A percentile compares a stretch with the other conserved stretches of the same genome.
phyloP scores from a whole-genome alignment of 345 rosid genomes.

The Acer negundo region DNA sequence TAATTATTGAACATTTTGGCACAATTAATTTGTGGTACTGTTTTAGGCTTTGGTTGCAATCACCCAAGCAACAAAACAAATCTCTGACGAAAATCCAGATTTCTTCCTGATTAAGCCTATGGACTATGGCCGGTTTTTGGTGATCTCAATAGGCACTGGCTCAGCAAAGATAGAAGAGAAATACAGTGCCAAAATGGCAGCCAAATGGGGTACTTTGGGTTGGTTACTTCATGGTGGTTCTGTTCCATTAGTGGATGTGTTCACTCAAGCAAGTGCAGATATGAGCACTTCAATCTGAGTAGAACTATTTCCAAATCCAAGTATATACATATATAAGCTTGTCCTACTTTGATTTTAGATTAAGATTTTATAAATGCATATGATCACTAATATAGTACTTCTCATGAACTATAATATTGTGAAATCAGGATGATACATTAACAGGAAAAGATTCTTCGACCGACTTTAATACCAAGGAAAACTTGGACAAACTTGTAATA shows the following conservation, averaged over 20 bases:
- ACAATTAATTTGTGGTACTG: too few relatives aligned
- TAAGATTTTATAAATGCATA: too few relatives aligned
- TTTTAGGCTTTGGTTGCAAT: slow-evolving; percentile 53
- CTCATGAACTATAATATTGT: too few relatives aligned
- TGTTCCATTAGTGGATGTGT: slow-evolving; percentile 41
- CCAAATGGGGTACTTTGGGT: slow-evolving; percentile 46
- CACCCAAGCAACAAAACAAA: slow-evolving; percentile 50
- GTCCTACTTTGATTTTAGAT: too few relatives aligned
- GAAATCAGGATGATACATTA: slow-evolving; percentile 32
- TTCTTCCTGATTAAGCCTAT: slow-evolving; percentile 33
- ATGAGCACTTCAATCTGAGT: slow-evolving; percentile 38
- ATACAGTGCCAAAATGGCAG: slow-evolving; percentile 34
- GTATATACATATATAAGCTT: slow-evolving; percentile 15
- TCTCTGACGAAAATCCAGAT: slow-evolving; percentile 18
- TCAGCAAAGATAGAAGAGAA: slow-evolving; percentile 28
- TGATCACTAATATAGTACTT: too few relatives aligned
- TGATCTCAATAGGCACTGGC: slow-evolving; percentile 46
- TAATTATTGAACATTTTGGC: too few relatives aligned
- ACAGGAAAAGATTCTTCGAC: slow-evolving; percentile 22
- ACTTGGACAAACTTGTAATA: slow-evolving; percentile 29
- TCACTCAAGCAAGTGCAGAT: slow-evolving; percentile 50
- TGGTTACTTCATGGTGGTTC: slow-evolving; percentile 34
- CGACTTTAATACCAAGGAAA: slow-evolving; percentile 30
- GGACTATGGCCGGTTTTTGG: slow-evolving; percentile 38
- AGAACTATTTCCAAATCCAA: slow-evolving; percentile 53